Base-by-base conservation (phyloP, 2,329 filamentous ascomycete genomes). In the Botrytis paeoniae region DNA sequence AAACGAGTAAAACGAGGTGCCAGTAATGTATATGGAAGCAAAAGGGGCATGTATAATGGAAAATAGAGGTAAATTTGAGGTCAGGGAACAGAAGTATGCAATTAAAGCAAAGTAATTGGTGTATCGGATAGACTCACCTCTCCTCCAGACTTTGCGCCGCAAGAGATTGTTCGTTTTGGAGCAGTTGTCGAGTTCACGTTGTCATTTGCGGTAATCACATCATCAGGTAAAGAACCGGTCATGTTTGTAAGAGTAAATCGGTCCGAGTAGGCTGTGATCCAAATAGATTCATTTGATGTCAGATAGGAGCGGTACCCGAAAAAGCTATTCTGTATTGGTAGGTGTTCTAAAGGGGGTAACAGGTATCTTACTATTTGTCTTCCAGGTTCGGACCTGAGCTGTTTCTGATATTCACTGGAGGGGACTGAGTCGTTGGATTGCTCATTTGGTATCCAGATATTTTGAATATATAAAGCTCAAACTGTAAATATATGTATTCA, bases 231-330 rank as follows among this genome's bases (percentile, higher is more conserved):
- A 61, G 54, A 43, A 22, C 69, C 69, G 14, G 22, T 70, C 69
- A 70, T 70, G 43, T 63, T 63, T 29, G 57, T 70, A 22, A 70
- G 57, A 29, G 59, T 63, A 32, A 70, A 70, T n/a, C 69, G 69
- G 10, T 70, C 43, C 6, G 69, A 70, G 57, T 62, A 70, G 39
- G 69, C 35, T 45, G 69, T 70, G n/a, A 70, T 41, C 69, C 69
- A 70, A 32, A 70, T 70, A 29, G 69, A 70, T 70, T 62, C 41
- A 35, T 70, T 70, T 25, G 54, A 37, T 25, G 32, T 61, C 14
- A 70, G 57, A 43, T 62, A 63, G 18, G 69, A 62, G 25, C 69
- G 69, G 32, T 70, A 70, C 7, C 69, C 69, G 16, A 70, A 63
- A 39, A 70, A 70, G n/a, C 69, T 70, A 29, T 51, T 61, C 20